Conservation (phyloP, 2,329 filamentous ascomycete genomes). For the Verticillium dahliae region DNA sequence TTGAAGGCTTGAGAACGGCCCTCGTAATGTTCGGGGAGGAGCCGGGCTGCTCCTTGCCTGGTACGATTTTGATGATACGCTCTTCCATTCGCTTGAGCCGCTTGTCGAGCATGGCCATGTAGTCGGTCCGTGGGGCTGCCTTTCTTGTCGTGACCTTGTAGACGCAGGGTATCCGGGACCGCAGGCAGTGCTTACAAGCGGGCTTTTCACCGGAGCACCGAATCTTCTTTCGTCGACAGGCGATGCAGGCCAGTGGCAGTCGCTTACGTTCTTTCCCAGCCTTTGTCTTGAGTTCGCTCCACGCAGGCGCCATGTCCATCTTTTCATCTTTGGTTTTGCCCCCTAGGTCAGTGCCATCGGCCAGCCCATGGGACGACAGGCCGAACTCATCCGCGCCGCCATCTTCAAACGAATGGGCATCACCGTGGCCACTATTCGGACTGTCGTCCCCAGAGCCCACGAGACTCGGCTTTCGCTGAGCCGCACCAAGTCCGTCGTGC, state of each 20-base stretch:
- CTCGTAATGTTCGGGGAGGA: slow-evolving; percentile 60
- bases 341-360: slow-evolving; percentile 48
- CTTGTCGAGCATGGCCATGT: slow-evolving; percentile 99
- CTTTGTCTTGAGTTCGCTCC: slow-evolving; percentile 82
- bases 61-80: slow-evolving; percentile 90
- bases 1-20: slow-evolving; percentile 76
- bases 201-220: slow-evolving; percentile 96
- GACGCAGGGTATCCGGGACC: slow-evolving; percentile 89
- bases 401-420: slow-evolving; percentile 44
- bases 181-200: slow-evolving; percentile 90
- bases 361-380: slow-evolving; percentile 35
- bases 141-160: slow-evolving; percentile 97
- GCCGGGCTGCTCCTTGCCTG: slow-evolving; percentile 72
- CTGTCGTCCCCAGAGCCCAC: slow-evolving; percentile 40
- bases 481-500: slow-evolving; percentile 11
- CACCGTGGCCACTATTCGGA: slow-evolving; percentile 34
- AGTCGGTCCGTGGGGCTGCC: slow-evolving; percentile 89
- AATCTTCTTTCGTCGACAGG: slow-evolving; percentile 95
- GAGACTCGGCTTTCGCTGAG: slow-evolving; percentile 18
- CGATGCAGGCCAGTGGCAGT: slow-evolving; percentile 88
- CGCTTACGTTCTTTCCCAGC: slow-evolving; percentile 95
- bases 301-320: slow-evolving; percentile 54
- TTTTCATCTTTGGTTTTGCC: slow-evolving; percentile 52
- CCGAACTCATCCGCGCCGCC: slow-evolving; percentile 53
- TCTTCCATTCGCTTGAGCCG: slow-evolving; percentile 96